Evolutionary conservation across 2,329 filamentous ascomycete species (phyloP).

Genomic region (Aspergillus japonicus): DNA sequence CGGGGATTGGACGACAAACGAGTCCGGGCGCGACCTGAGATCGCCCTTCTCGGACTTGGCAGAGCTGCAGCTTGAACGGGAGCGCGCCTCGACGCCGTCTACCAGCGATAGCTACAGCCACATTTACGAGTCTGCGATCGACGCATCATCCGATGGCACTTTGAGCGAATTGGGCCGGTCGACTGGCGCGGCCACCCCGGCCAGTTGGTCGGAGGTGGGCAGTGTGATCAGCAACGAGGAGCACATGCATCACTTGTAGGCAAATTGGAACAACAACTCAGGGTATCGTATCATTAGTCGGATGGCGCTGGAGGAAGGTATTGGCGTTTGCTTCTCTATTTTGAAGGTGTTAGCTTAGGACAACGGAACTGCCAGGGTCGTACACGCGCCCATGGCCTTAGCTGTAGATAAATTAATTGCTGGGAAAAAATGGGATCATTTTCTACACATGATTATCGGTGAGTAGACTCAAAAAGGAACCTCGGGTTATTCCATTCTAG

Average conservation of each 20-base stretch:
- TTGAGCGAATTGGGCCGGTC: slow-evolving; percentile 40
- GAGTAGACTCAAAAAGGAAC: neutral
- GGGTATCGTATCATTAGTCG: neutral
- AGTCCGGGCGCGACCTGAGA: slow-evolving; percentile 15
- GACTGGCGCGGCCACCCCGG: slow-evolving; percentile 36
- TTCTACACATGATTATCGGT: neutral
- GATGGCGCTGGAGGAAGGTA: neutral
- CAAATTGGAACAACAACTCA: neutral
- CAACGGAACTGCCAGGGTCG: neutral
- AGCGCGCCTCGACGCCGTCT: slow-evolving; percentile 38
- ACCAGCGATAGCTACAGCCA: slow-evolving; percentile 40
- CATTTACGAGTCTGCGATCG: slow-evolving; percentile 32
- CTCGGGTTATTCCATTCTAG: neutral
- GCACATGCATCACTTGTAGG: slow-evolving; percentile 22
- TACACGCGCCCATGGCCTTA: neutral
- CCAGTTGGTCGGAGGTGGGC: slow-evolving; percentile 47
- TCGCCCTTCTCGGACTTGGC: slow-evolving; percentile 25
- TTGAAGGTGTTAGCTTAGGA: neutral
- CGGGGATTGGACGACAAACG: slow-evolving; percentile 18
- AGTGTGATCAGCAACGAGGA: slow-evolving; percentile 46
- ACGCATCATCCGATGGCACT: slow-evolving; percentile 38
- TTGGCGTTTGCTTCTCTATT: neutral
- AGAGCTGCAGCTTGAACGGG: slow-evolving; percentile 17
- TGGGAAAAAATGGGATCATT: neutral
- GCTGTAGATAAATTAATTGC: neutral